Evolutionary conservation across 129 eudicot genomes (phyloP).

Genomic region (Pittosporum tobira): DNA sequence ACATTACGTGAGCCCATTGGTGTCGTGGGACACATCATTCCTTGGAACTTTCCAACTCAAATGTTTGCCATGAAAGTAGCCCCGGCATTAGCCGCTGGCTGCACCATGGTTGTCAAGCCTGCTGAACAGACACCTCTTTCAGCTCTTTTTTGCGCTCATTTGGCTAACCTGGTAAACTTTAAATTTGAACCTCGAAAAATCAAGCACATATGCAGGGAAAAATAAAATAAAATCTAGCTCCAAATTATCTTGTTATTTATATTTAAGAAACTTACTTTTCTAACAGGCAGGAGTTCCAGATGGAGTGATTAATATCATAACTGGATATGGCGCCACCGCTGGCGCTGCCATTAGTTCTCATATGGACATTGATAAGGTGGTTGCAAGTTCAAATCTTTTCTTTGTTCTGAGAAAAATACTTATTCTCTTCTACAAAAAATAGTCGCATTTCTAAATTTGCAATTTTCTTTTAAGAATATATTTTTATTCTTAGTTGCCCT

Average conservation of each 20-base stretch:
- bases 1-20: slow-evolving; percentile 78
- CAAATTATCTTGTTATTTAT: not conserved
- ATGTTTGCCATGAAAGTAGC: slow-evolving; percentile 68
- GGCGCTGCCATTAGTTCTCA: slow-evolving; percentile 89
- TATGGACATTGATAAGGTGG: slow-evolving; percentile 76
- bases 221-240: not conserved
- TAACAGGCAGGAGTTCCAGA: slow-evolving; percentile 88
- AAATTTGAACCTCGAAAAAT: not conserved
- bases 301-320: slow-evolving; percentile 80
- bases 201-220: not conserved
- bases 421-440: too few species aligned
- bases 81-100: slow-evolving; percentile 90
- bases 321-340: slow-evolving; percentile 65
- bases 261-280: not conserved
- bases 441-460: not conserved
- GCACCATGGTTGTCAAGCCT: slow-evolving; percentile 87
- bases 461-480: not conserved
- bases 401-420: too few species aligned
- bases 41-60: slow-evolving; percentile 77
- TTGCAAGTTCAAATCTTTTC: not conserved
- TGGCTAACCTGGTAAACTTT: slow-evolving; percentile 60
- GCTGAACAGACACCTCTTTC: slow-evolving; percentile 91
- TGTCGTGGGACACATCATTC: slow-evolving; percentile 75
- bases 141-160: slow-evolving; percentile 68
- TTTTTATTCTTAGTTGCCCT: not conserved